Base-by-base conservation (phyloP, 2,329 filamentous ascomycete species). In the Byssothecium circinans region DNA sequence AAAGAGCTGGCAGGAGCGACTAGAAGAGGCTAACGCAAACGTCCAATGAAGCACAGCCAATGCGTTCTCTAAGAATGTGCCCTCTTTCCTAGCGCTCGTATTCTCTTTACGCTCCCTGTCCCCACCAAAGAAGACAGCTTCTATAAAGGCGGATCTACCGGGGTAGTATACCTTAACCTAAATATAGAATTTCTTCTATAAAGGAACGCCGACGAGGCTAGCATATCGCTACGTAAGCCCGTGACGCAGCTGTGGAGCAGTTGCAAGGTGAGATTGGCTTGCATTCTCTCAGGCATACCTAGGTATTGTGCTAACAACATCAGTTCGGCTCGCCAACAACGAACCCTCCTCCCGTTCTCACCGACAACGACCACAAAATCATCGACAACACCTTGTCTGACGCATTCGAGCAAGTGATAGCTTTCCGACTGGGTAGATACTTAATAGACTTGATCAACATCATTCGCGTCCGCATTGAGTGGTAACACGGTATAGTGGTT, bases 301-400 rank as follows among this genome's bases (percentile, higher is more conserved):
- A n/a, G n/a, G n/a, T n/a, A n/a, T n/a, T n/a, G n/a, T 53, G 40
- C 47, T 47, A 33, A 53, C 46, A 49, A 27, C 40, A 44, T 19
- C 43, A 45, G 39, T 17, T 45, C 43, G 43, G 25, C 40, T 40
- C 41, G 35, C 44, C 50, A 40, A 50, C 27, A 25, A 25, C 10
- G 23, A 10, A 25, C 23, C 15, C 49, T 39, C 49, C 49, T n/a
- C 19, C 52, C 42, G 30, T 40, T 40, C 46, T 55, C 39, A 52
- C 49, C 22, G 43, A 47, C n/a, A 15, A 39, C 19, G 52, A 56
- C 40, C 23, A 43, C 27, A 48, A 34, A 43, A 45, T 53, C 44
- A 45, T 53, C 23, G 40, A 56, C 34, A 35, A 50, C 38, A 55
- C 50, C n/a, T 48, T 53, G 47, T 47, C 46, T 12, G 47, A 54